A percentile compares a stretch with the other conserved stretches of the same genome.
Evolutionary conservation across 768 basidiomycete species (phyloP).

Genomic region (Cystoderma amianthinum): DNA sequence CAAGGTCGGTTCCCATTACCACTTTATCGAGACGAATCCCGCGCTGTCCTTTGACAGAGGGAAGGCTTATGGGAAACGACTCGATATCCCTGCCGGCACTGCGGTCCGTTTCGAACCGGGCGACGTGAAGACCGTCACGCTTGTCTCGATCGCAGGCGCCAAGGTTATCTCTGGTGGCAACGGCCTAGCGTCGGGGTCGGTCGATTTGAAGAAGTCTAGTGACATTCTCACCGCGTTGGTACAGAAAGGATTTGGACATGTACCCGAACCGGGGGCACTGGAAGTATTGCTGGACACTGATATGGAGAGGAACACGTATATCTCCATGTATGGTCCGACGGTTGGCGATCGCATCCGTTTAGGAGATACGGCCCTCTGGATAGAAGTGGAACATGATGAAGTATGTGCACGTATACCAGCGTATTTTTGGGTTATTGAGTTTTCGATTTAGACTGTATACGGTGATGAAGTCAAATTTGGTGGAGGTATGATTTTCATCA

Average conservation of each 20-base stretch:
- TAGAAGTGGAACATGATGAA: conserved; percentile 85
- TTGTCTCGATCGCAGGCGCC: conserved; percentile 72
- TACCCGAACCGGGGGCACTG: conserved; percentile 55
- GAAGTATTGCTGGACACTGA: conserved; percentile 45
- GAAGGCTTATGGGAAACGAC: conserved; percentile 73
- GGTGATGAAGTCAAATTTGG: conserved; percentile 99
- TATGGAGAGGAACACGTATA: conserved; percentile 68
- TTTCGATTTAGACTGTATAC: conserved; percentile 57
- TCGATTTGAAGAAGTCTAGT: conserved; percentile 36
- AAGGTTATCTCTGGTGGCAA: conserved; percentile 78
- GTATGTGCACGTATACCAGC: conserved; percentile 36
- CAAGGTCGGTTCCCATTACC: conserved; percentile 91
- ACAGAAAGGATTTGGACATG: conserved; percentile 63
- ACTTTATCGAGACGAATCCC: conserved; percentile 87
- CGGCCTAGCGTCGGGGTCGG: conserved; percentile 50
- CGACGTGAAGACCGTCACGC: conserved; percentile 74
- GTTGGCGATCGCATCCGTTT: conserved; percentile 83
- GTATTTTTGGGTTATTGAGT: not conserved
- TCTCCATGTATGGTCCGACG: conserved; percentile 95
- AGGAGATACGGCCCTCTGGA: conserved; percentile 87
- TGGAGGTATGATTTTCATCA: conserved; percentile 48
- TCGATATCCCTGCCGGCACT: conserved; percentile 93
- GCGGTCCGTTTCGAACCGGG: conserved; percentile 97
- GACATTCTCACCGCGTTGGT: conserved; percentile 41
- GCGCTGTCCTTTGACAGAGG: conserved; percentile 76